Percentiles rank a stretch among this genome's conserved stretches.
phyloP scores from a whole-genome alignment of 2,329 filamentous ascomycete genomes.

The Drechslerella dactyloides region DNA sequence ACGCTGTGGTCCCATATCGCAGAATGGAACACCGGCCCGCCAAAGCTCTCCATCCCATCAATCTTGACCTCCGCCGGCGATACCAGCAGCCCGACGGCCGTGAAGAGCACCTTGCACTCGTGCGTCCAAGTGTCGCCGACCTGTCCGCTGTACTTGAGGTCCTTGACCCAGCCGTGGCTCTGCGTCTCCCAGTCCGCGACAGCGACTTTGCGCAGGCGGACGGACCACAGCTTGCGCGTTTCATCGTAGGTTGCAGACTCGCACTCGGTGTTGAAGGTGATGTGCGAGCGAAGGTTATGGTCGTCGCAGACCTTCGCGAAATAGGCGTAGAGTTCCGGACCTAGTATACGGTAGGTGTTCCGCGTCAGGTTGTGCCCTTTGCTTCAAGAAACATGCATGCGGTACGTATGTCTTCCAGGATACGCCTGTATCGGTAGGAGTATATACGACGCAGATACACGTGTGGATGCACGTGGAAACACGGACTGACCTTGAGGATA shows the following conservation, averaged over 20 bases:
- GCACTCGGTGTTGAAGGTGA: slow-evolving; percentile 67
- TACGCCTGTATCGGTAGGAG: not conserved
- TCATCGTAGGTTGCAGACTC: slow-evolving; percentile 63
- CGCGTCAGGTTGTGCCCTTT: too few relatives aligned
- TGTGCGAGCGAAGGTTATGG: slow-evolving; percentile 65
- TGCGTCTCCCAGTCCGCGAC: slow-evolving; percentile 65
- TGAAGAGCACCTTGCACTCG: slow-evolving; percentile 65
- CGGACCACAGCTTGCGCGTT: slow-evolving; percentile 64
- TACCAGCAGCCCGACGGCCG: slow-evolving; percentile 65
- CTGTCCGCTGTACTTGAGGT: slow-evolving; percentile 11
- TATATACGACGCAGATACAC: not conserved
- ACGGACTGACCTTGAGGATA: slow-evolving; percentile 57
- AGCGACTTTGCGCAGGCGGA: slow-evolving; percentile 62
- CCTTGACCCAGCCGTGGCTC: slow-evolving; percentile 56
- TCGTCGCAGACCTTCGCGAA: slow-evolving; percentile 64
- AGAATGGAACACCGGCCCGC: slow-evolving; percentile 66
- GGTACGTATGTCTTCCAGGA: not conserved
- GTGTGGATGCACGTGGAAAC: too few relatives aligned
- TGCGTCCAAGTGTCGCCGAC: slow-evolving; percentile 61
- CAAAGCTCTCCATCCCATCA: slow-evolving; percentile 63
- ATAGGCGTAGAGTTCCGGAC: slow-evolving; percentile 63
- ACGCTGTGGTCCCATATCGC: slow-evolving; percentile 65
- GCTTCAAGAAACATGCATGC: slow-evolving; percentile 11
- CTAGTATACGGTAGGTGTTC: slow-evolving; percentile 54
- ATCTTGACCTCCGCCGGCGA: slow-evolving; percentile 64